These are phyloP conservation scores for Physaria fendleri DNA, from an alignment of 345 rosid species.

Conservation along the genomic window DNA sequence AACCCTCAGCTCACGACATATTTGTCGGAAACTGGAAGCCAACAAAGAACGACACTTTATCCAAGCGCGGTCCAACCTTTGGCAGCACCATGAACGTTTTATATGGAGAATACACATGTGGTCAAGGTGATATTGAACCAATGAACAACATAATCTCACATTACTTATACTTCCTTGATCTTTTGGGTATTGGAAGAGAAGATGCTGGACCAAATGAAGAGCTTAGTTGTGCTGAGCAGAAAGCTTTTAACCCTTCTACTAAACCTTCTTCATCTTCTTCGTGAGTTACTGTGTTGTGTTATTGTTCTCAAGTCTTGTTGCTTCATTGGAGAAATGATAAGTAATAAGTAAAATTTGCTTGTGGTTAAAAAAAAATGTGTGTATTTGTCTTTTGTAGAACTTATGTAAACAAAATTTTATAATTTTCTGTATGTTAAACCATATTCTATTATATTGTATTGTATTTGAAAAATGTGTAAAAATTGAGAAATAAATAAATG, in stretches of 20 bases:
- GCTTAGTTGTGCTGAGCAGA: constrained; percentile 71
- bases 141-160: constrained; percentile 80
- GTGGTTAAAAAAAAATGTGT: constrained; percentile 16
- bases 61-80: constrained; percentile 57
- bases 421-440: too few relatives aligned
- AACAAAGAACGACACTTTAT: constrained; percentile 65
- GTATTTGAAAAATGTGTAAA: too few relatives aligned
- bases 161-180: constrained; percentile 71
- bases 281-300: constrained; percentile 15
- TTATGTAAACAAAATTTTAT: too few relatives aligned
- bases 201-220: constrained; percentile 62
- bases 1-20: too few relatives aligned
- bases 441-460: too few relatives aligned
- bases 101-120: constrained; percentile 61
- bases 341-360: constrained; percentile 16
- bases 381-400: too few relatives aligned
- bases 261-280: constrained; percentile 35
- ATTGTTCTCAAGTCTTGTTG: constrained; percentile 1
- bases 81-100: constrained; percentile 71
- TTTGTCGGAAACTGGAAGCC: constrained; percentile 80
- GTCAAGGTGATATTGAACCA: constrained; percentile 63
- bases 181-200: constrained; percentile 76
- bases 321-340: background rate
- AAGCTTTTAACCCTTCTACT: constrained; percentile 55
- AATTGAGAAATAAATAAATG: too few relatives aligned